phyloP scores from a whole-genome alignment of 2,329 filamentous ascomycete species.

The Penicillium sp. region DNA sequence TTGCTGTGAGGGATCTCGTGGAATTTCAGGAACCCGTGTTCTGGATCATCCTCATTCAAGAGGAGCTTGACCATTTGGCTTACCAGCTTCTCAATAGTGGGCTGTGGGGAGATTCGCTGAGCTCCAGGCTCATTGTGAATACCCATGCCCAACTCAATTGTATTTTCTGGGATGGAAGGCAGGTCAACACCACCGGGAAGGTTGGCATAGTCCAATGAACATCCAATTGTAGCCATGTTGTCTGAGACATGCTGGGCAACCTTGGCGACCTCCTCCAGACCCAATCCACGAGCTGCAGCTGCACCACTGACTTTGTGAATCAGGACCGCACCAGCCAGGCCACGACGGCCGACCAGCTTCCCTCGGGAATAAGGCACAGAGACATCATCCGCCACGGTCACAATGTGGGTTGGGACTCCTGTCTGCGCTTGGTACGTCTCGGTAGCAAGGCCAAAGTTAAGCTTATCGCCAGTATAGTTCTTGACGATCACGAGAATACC shows the following conservation, averaged over 20 bases:
- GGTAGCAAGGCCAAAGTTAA: slow-evolving; percentile 14
- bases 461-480: slow-evolving; percentile 17
- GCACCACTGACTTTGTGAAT: slow-evolving; percentile 9
- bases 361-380: slow-evolving; percentile 8
- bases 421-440: slow-evolving; percentile 11
- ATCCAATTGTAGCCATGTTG: slow-evolving; percentile 9
- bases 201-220: slow-evolving; percentile 8
- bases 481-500: slow-evolving; percentile 13
- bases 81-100: slow-evolving; percentile 10
- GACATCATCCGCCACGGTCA: slow-evolving; percentile 11
- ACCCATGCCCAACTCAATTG: slow-evolving; percentile 12
- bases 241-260: slow-evolving; percentile 8
- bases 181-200: slow-evolving; percentile 5
- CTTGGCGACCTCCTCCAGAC: slow-evolving; percentile 1
- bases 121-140: slow-evolving; percentile 16
- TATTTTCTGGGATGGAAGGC: slow-evolving; percentile 3
- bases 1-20: slow-evolving; percentile 1
- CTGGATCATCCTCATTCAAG: slow-evolving; percentile 5
- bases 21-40: slow-evolving; percentile 11
- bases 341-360: slow-evolving; percentile 8
- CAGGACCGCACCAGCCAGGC: slow-evolving; percentile 4
- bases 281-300: slow-evolving; percentile 2
- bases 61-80: slow-evolving; percentile 5
- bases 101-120: slow-evolving; percentile 9
- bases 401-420: slow-evolving; percentile 5